Evolutionary conservation across 345 rosid species (phyloP), one percentile per base, ranked within the genome.

Genomic region (Eucalyptus melliodora): DNA sequence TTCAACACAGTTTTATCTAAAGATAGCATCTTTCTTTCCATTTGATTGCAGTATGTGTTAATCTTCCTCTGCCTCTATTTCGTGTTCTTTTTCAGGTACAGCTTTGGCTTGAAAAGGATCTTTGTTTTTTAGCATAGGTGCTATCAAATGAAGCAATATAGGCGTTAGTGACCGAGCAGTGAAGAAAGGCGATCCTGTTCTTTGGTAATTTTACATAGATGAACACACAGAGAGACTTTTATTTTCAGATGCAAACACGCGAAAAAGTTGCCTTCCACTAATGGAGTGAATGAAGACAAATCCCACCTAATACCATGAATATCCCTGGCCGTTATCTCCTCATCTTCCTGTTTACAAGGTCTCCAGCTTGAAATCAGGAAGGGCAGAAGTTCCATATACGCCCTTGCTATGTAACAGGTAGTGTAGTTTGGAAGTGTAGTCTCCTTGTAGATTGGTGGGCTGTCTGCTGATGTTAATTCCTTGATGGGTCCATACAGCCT

Each of bases 371-470:
- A 89, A 86, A 83, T 60, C 56, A 10, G 37, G 80, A 40, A 89
- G 88, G 16, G 88, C 62, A 6, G 90, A 60, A 60, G 51, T 56
- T 83, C 90, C 87, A 59, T 31, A 21, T 24, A 88, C 1, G 8
- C 88, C 87, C 31, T 89, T 47, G n/a, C 60, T 3, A 42, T 26
- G 34, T 86, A 89, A 62, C 37, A 30, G n/a, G 87, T 10, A n/a
- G n/a, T 30, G 86, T 86, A 85, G 69, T 89, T 30, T n/a, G n/a
- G 6, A 23, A 62, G 14, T 8, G 19, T 16, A 34, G 83, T 89
- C 42, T 89, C 88, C 69, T 49, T 86, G 50, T 85, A 89, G 30
- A 59, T 85, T 24, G 88, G 88, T 51, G 88, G 85, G 23, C 26
- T 86, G 83, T 89, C 88, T 37, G 44, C 62, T 2, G 90, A 31